phyloP scores from a whole-genome alignment of 1,139 yeast genomes.

The Kurtzmaniella quercitrusa region DNA sequence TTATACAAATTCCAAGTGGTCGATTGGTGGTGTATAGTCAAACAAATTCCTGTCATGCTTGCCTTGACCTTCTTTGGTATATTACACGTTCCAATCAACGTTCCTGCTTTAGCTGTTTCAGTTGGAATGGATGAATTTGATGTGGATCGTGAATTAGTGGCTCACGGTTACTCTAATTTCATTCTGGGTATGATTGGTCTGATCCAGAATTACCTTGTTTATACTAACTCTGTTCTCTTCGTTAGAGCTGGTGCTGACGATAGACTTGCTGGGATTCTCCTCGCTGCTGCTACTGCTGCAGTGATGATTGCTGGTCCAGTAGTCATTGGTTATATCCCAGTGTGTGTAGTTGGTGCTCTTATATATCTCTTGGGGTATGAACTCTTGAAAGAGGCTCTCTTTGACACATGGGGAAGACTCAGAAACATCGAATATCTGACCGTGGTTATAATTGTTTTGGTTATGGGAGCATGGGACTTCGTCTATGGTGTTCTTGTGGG shows the following conservation, averaged over 20 bases:
- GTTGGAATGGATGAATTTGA: constrained; percentile 82
- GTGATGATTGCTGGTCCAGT: constrained; percentile 89
- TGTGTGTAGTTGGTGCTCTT: constrained; percentile 90
- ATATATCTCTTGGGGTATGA: constrained; percentile 90
- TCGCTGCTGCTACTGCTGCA: constrained; percentile 74
- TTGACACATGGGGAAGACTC: constrained; percentile 79
- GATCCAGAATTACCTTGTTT: constrained; percentile 89
- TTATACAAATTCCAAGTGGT: constrained; percentile 67
- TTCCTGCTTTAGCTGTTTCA: constrained; percentile 93
- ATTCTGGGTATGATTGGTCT: constrained; percentile 82
- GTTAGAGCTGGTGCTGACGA: constrained; percentile 94
- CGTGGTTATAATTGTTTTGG: constrained; percentile 74
- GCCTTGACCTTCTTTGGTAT: constrained; percentile 95
- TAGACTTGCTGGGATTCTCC: constrained; percentile 78
- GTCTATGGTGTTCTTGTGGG: constrained; percentile 92
- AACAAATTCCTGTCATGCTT: constrained; percentile 86
- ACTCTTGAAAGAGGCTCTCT: constrained; percentile 76
- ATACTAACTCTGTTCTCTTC: constrained; percentile 87
- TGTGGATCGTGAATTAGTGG: constrained; percentile 88
- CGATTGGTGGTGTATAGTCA: constrained; percentile 64
- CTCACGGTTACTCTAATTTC: constrained; percentile 92
- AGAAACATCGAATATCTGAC: constrained; percentile 78
- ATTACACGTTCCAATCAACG: constrained; percentile 93
- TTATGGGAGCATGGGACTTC: constrained; percentile 96
- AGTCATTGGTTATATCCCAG: constrained; percentile 90